Evolutionary conservation across 768 basidiomycete species (phyloP).

Genomic region (Paxillus rubicundulus): DNA sequence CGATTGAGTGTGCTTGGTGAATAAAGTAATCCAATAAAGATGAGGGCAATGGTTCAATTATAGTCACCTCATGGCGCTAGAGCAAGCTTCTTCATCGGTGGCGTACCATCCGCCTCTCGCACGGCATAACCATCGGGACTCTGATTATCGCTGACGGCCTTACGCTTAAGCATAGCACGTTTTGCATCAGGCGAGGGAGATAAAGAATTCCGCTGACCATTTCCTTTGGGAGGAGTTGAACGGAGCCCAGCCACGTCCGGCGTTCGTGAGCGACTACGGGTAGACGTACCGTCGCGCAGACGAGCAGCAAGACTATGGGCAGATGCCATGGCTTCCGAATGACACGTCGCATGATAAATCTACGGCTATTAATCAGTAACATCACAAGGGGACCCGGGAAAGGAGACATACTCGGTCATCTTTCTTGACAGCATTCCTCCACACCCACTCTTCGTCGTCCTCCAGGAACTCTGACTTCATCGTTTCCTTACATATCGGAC

Average conservation of each 20-base stretch:
- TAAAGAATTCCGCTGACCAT: constrained; percentile 34
- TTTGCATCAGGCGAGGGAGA: constrained; percentile 56
- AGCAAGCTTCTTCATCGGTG: constrained; percentile 68
- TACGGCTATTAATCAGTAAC: constrained; percentile 29
- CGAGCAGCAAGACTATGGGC: constrained; percentile 65
- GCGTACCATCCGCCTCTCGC: constrained; percentile 46
- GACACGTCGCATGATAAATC: constrained; percentile 95
- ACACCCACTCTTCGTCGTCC: constrained; percentile 98
- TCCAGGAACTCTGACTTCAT: constrained; percentile 91
- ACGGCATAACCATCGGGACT: constrained; percentile 30
- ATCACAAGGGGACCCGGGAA: not conserved
- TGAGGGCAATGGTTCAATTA: constrained; percentile 9
- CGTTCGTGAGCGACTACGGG: constrained; percentile 71
- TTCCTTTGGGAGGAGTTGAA: constrained; percentile 37
- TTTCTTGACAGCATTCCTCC: constrained; percentile 84
- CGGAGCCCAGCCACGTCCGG: constrained; percentile 53
- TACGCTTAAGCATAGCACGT: constrained; percentile 67
- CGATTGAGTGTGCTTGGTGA: constrained; percentile 18
- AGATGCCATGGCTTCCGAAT: constrained; percentile 72
- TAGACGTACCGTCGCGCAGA: constrained; percentile 57
- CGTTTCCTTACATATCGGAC: constrained; percentile 95
- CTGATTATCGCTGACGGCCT: constrained; percentile 55
- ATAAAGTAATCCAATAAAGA: constrained; percentile 36
- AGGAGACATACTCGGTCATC: constrained; percentile 71
- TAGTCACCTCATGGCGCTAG: constrained; percentile 33